These are phyloP conservation scores for Herpetospermum pedunculosum DNA, from an alignment of 306 rosid species.

Conservation along the genomic window DNA sequence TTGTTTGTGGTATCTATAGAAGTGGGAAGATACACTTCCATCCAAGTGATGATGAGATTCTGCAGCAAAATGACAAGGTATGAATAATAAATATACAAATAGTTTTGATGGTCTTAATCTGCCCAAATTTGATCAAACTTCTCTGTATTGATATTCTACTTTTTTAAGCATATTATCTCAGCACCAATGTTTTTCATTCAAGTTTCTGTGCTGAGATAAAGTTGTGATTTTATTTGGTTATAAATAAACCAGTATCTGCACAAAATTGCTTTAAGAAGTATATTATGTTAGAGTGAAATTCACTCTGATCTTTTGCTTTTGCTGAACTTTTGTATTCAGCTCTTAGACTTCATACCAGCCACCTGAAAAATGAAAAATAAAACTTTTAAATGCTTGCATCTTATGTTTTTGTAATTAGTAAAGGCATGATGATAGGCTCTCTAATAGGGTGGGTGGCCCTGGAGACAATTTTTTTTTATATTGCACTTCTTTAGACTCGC, in stretches of 20 bases:
- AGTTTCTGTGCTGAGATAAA: not conserved
- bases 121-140: not conserved
- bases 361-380: not conserved
- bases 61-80: constrained; percentile 83
- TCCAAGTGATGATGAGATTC: constrained; percentile 66
- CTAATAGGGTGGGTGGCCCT: not conserved
- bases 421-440: not conserved
- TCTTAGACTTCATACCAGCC: not conserved
- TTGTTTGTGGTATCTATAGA: constrained; percentile 84
- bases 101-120: constrained; percentile 1
- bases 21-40: constrained; percentile 75
- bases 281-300: not conserved
- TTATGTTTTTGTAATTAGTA: not conserved
- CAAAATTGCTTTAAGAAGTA: not conserved
- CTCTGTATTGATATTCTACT: too few species aligned
- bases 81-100: too few species aligned
- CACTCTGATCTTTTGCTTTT: not conserved
- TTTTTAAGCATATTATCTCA: not conserved
- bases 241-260: not conserved
- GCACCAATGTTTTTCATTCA: not conserved
- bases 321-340: not conserved
- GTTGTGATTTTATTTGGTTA: not conserved
- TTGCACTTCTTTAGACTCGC: not conserved
- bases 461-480: not conserved
- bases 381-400: not conserved